A percentile compares a stretch with the other conserved stretches of the same genome.
phyloP scores from a whole-genome alignment of 2,329 filamentous ascomycete species.

The Phialocephala sp. region DNA sequence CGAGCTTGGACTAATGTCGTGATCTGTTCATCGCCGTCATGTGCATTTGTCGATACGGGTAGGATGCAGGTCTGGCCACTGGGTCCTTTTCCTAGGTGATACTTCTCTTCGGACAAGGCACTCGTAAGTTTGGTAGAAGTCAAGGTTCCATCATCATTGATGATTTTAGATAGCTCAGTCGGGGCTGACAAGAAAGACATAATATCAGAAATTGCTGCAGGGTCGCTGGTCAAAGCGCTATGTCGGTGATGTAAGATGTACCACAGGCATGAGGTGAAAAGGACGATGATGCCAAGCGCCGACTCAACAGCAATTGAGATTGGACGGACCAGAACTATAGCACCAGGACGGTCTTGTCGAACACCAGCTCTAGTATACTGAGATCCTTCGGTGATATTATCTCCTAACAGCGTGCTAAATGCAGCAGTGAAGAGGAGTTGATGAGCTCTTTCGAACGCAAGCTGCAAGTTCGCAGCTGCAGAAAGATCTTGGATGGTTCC shows the following conservation, averaged over 20 bases:
- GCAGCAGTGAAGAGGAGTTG: constrained; percentile 48
- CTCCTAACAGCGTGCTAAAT: constrained; percentile 27
- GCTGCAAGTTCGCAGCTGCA: constrained; percentile 41
- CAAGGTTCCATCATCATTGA: constrained; percentile 15
- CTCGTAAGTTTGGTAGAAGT: background rate
- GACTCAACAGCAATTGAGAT: constrained; percentile 39
- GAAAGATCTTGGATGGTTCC: constrained; percentile 43
- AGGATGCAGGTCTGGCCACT: background rate
- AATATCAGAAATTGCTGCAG: constrained; percentile 38
- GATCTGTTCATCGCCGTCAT: too few relatives aligned
- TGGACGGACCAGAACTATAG: constrained; percentile 34
- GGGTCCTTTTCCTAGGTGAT: background rate
- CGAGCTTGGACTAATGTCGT: too few relatives aligned
- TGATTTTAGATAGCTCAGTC: background rate
- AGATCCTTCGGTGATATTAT: background rate
- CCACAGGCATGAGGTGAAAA: constrained; percentile 32
- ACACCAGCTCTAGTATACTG: constrained; percentile 7
- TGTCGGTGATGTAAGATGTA: constrained; percentile 25
- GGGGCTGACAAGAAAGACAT: constrained; percentile 32
- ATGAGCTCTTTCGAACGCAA: constrained; percentile 49
- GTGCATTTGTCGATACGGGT: too few relatives aligned
- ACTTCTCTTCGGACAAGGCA: background rate
- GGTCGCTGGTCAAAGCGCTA: constrained; percentile 38
- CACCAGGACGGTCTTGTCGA: constrained; percentile 12
- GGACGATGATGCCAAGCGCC: constrained; percentile 33